Conservation (phyloP, 1,139 yeast species). For the Blastobotrys aristatus region DNA sequence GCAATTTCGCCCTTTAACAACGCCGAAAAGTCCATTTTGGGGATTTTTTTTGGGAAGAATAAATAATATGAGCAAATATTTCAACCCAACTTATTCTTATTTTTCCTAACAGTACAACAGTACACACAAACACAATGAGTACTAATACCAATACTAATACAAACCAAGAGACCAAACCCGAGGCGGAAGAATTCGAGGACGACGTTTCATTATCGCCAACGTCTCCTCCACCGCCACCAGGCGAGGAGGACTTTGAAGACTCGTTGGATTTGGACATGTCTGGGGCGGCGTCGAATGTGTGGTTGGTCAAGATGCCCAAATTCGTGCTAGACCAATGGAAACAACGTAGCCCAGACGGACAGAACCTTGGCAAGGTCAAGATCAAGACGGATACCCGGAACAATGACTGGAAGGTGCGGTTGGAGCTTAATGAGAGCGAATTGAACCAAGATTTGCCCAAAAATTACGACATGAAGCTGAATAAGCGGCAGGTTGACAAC, state of each 20-base stretch:
- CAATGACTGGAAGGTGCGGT: slow-evolving; percentile 32
- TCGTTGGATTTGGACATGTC: slow-evolving; percentile 39
- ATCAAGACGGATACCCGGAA: slow-evolving; percentile 42
- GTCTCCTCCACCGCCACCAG: slow-evolving; percentile 24
- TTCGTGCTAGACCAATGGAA: slow-evolving; percentile 83
- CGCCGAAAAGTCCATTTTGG: slow-evolving; percentile 32
- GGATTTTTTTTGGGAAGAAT: slow-evolving; percentile 1
- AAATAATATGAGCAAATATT: background rate
- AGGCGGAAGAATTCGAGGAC: slow-evolving; percentile 30
- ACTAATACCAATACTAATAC: too few species aligned
- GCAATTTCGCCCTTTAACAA: slow-evolving; percentile 32
- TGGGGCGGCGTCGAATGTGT: slow-evolving; percentile 50
- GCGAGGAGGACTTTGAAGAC: slow-evolving; percentile 38
- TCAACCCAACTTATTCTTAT: background rate
- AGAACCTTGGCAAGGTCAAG: slow-evolving; percentile 75
- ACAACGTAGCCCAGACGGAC: slow-evolving; percentile 54
- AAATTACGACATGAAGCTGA: slow-evolving; percentile 73
- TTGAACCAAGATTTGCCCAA: slow-evolving; percentile 58
- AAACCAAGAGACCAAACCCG: background rate
- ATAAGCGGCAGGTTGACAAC: slow-evolving; percentile 71
- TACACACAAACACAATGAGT: background rate
- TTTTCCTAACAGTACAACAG: background rate
- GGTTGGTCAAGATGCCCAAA: slow-evolving; percentile 89
- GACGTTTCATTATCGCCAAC: slow-evolving; percentile 36
- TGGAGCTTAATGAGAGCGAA: slow-evolving; percentile 38